Percentiles rank a stretch among this genome's conserved stretches.
phyloP scores from a whole-genome alignment of 306 rosid genomes.

The Dicorynia guianensis region DNA sequence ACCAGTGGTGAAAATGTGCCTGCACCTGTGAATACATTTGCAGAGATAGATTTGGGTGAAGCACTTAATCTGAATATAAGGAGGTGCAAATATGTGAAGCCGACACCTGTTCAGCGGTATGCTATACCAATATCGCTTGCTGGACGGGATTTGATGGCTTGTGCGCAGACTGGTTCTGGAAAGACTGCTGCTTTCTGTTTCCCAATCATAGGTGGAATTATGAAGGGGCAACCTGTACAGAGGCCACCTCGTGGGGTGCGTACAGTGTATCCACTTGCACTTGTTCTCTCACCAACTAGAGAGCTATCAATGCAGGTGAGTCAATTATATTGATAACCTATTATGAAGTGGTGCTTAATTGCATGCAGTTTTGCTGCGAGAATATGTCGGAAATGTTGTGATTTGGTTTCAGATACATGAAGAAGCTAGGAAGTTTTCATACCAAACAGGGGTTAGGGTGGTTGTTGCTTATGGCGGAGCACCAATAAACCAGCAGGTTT shows the following conservation, averaged over 20 bases:
- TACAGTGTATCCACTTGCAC: conserved; percentile 84
- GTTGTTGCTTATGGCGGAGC: conserved; percentile 97
- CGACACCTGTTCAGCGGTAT: conserved; percentile 90
- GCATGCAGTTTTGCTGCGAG: conserved; percentile 16
- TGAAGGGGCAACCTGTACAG: conserved; percentile 69
- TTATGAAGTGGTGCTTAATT: conserved; percentile 1
- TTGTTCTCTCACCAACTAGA: conserved; percentile 91
- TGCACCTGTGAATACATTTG: conserved; percentile 79
- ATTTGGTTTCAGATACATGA: conserved; percentile 75
- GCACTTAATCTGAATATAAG: conserved; percentile 76
- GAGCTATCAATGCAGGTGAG: conserved; percentile 92
- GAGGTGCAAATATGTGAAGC: conserved; percentile 85
- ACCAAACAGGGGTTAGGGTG: conserved; percentile 89
- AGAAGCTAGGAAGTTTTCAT: conserved; percentile 74
- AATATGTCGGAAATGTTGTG: conserved; percentile 1
- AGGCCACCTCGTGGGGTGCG: conserved; percentile 81
- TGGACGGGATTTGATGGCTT: conserved; percentile 90
- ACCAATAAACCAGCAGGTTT: conserved; percentile 87
- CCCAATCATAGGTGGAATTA: conserved; percentile 87
- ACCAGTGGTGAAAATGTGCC: conserved; percentile 85
- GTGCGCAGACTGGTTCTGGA: conserved; percentile 95
- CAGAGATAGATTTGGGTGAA: conserved; percentile 86
- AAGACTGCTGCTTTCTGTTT: conserved; percentile 95
- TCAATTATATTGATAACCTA: conserved; percentile 19
- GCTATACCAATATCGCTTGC: conserved; percentile 85